Conservation (phyloP, 441 rosid genomes). For the Populus hybrid region DNA sequence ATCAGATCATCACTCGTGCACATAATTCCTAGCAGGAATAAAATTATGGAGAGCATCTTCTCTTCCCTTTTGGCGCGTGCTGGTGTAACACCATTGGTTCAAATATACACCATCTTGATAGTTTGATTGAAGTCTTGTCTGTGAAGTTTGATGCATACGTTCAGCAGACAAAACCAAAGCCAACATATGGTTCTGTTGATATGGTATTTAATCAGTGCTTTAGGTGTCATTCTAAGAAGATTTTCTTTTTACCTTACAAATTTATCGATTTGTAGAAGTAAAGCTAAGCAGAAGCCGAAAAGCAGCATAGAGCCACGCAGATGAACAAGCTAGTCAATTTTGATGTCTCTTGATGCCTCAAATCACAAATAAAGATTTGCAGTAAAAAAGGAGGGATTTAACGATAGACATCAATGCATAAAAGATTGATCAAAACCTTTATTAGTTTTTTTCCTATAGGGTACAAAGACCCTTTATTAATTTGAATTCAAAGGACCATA, state of each 20-base stretch:
- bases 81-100: neutral
- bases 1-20: neutral
- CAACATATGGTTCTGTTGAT: too few relatives aligned
- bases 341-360: conserved; percentile 12
- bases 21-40: neutral
- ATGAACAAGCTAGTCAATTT: conserved; percentile 19
- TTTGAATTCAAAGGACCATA: neutral
- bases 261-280: neutral
- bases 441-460: neutral
- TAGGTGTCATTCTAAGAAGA: neutral
- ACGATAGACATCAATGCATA: conserved; percentile 14
- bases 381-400: conserved; percentile 24
- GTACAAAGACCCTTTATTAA: neutral
- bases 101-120: neutral
- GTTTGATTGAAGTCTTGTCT: neutral
- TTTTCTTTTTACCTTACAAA: neutral
- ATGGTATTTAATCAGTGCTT: neutral
- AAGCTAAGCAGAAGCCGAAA: conserved; percentile 13
- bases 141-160: neutral
- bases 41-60: neutral
- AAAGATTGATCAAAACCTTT: conserved; percentile 16
- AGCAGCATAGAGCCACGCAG: neutral
- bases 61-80: neutral
- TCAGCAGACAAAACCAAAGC: neutral
- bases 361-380: conserved; percentile 13